phyloP scores from a whole-genome alignment of 2,329 filamentous ascomycete species.

The Fusarium decemcellulare region DNA sequence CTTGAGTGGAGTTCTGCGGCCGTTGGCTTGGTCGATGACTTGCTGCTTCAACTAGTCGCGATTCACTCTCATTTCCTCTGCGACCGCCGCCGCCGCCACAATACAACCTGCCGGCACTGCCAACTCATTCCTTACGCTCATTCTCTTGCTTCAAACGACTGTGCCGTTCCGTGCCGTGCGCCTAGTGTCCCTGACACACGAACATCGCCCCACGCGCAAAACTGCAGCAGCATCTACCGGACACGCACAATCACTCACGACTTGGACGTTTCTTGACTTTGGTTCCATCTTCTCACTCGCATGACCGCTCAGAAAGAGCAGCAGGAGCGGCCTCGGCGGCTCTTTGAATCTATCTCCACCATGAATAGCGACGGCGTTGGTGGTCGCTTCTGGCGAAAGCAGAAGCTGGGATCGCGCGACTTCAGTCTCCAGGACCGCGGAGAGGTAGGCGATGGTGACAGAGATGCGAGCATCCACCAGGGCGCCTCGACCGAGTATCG shows the following conservation, averaged over 20 bases:
- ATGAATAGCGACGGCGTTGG: slow-evolving; percentile 41
- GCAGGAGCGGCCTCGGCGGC: slow-evolving; percentile 12
- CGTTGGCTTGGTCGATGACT: background rate
- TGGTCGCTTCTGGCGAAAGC: slow-evolving; percentile 50
- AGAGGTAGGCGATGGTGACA: slow-evolving; percentile 38
- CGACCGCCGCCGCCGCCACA: slow-evolving; percentile 8
- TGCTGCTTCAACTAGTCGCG: background rate
- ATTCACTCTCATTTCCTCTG: slow-evolving; percentile 5
- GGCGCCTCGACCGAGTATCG: slow-evolving; percentile 53
- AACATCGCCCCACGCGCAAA: slow-evolving; percentile 7
- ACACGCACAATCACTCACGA: slow-evolving; percentile 1
- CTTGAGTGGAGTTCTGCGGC: background rate
- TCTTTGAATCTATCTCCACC: slow-evolving; percentile 20
- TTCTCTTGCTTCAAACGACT: slow-evolving; percentile 6
- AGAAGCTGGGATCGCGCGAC: slow-evolving; percentile 48
- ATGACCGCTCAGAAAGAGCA: slow-evolving; percentile 14
- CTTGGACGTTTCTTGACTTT: background rate
- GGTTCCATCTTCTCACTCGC: background rate
- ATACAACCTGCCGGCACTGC: slow-evolving; percentile 1
- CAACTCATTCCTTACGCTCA: background rate
- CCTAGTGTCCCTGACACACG: slow-evolving; percentile 11
- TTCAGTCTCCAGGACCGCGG: slow-evolving; percentile 47
- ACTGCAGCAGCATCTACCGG: slow-evolving; percentile 3
- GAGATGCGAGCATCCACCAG: slow-evolving; percentile 45
- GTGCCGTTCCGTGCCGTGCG: slow-evolving; percentile 6